Conservation (phyloP, 2,329 filamentous ascomycete species). For the Emydomyces testavorans region DNA sequence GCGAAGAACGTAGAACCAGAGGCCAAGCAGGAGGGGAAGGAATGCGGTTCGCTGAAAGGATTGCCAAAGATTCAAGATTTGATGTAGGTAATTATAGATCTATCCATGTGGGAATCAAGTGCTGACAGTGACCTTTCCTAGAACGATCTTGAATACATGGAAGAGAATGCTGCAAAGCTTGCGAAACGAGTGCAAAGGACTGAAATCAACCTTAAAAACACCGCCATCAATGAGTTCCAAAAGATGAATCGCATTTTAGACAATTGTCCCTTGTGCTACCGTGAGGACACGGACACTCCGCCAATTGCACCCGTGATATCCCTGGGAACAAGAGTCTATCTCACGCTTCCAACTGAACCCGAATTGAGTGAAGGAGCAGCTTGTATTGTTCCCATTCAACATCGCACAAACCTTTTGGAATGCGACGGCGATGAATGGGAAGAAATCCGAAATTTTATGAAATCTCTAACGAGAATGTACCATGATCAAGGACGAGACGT, state of each 20-base stretch:
- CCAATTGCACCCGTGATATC: slow-evolving; percentile 78
- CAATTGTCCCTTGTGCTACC: slow-evolving; percentile 78
- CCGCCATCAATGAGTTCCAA: slow-evolving; percentile 77
- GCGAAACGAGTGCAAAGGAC: slow-evolving; percentile 79
- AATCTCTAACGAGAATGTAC: slow-evolving; percentile 84
- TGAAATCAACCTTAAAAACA: slow-evolving; percentile 75
- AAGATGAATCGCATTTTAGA: slow-evolving; percentile 80
- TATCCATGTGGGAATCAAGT: neutral
- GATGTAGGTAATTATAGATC: slow-evolving; percentile 39
- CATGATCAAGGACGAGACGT: slow-evolving; percentile 86
- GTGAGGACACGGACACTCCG: slow-evolving; percentile 67
- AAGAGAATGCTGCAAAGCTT: slow-evolving; percentile 87
- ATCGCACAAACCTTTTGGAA: slow-evolving; percentile 82
- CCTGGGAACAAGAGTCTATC: slow-evolving; percentile 70
- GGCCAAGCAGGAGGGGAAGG: slow-evolving; percentile 69
- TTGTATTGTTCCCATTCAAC: slow-evolving; percentile 78
- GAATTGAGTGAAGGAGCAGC: slow-evolving; percentile 74
- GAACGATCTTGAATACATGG: slow-evolving; percentile 90
- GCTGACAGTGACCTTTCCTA: slow-evolving; percentile 19
- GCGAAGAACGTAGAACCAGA: slow-evolving; percentile 78
- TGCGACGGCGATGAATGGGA: slow-evolving; percentile 99
- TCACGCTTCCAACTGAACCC: slow-evolving; percentile 81
- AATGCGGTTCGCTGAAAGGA: slow-evolving; percentile 73
- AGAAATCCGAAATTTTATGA: slow-evolving; percentile 98
- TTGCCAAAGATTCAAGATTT: slow-evolving; percentile 85